Evolutionary conservation across 495 filamentous ascomycete species (phyloP).

Genomic region (Neurospora sp.): DNA sequence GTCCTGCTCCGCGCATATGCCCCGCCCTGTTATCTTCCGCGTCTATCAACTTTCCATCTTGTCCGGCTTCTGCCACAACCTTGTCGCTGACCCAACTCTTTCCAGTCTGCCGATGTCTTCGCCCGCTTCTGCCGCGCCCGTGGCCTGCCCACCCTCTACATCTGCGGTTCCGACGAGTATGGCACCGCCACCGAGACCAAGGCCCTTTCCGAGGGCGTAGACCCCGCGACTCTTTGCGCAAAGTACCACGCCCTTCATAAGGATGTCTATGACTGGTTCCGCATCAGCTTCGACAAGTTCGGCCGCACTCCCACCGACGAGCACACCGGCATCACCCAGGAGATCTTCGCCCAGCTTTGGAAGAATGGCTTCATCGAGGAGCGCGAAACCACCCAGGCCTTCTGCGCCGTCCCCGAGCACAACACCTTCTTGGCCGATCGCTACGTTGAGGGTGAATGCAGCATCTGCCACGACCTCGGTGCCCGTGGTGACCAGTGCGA

Average conservation of each 20-base stretch:
- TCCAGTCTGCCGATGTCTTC: conserved; percentile 34
- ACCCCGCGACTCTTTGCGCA: conserved; percentile 62
- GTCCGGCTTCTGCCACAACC: neutral
- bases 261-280: conserved; percentile 74
- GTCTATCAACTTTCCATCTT: neutral
- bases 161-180: conserved; percentile 62
- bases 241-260: conserved; percentile 80
- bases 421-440: conserved; percentile 82
- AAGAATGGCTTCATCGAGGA: conserved; percentile 75
- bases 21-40: neutral
- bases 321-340: conserved; percentile 79
- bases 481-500: conserved; percentile 78
- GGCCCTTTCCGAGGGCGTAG: conserved; percentile 60
- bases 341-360: conserved; percentile 69
- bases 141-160: conserved; percentile 51
- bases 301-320: conserved; percentile 70
- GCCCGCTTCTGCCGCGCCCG: conserved; percentile 63
- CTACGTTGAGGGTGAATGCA: conserved; percentile 85
- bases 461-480: conserved; percentile 60
- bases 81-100: neutral
- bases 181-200: conserved; percentile 77
- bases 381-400: conserved; percentile 65
- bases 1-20: neutral
- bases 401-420: conserved; percentile 61
- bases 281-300: conserved; percentile 76